Evolutionary conservation across 176 grass and related monocot species (phyloP).

Genomic region (Phragmites australis): DNA sequence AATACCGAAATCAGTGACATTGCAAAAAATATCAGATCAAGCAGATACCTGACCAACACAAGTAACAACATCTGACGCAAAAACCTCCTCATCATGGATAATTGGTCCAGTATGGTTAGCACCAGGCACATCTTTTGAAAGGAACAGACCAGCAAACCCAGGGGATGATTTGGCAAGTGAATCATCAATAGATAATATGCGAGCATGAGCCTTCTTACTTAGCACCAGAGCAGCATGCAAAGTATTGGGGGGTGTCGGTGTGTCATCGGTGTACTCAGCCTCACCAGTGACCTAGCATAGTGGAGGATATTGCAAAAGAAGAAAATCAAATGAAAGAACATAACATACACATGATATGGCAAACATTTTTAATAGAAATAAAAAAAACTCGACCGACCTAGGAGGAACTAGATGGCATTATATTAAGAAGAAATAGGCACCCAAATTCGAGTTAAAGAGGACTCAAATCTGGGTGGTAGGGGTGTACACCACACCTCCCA

Average conservation of each 20-base stretch:
- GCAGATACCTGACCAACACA: slow-evolving; percentile 94
- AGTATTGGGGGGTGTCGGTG: slow-evolving; percentile 63
- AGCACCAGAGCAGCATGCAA: slow-evolving; percentile 89
- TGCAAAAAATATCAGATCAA: slow-evolving; percentile 33
- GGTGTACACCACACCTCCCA: too few relatives aligned
- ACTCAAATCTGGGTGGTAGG: too few relatives aligned
- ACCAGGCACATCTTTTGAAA: slow-evolving; percentile 75
- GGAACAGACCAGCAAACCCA: slow-evolving; percentile 80
- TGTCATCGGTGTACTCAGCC: slow-evolving; percentile 89
- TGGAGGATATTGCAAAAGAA: slow-evolving; percentile 34
- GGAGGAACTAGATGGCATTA: too few relatives aligned
- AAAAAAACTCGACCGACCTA: too few relatives aligned
- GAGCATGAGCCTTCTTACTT: slow-evolving; percentile 88
- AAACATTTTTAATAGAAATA: slow-evolving; percentile 4
- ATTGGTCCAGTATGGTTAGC: slow-evolving; percentile 68
- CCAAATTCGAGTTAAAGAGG: too few relatives aligned
- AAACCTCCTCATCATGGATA: slow-evolving; percentile 84
- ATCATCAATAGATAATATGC: slow-evolving; percentile 84
- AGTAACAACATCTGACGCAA: slow-evolving; percentile 83
- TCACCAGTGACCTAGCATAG: slow-evolving; percentile 83
- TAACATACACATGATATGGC: background rate
- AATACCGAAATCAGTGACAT: slow-evolving; percentile 16
- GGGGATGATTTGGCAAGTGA: slow-evolving; percentile 70
- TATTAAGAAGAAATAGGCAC: too few relatives aligned
- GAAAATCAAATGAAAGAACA: slow-evolving; percentile 24